These are phyloP conservation scores for Ganoderma lucidum DNA, from an alignment of 1,284 basidiomycete genomes.

Conservation along the genomic window DNA sequence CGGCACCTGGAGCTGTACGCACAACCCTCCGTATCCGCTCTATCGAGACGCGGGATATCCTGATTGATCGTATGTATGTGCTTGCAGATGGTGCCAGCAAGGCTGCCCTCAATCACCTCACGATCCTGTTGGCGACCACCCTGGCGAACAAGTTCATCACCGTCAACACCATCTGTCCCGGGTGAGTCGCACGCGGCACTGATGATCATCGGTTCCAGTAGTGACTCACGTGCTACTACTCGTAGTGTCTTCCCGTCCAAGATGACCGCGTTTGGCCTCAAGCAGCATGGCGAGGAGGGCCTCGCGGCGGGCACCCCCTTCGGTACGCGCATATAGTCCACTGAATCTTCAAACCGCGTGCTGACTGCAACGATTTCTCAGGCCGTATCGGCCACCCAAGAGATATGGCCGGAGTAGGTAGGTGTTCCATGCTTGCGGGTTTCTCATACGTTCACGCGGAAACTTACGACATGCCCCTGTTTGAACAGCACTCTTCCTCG, in stretches of 20 bases:
- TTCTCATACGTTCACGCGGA: not conserved
- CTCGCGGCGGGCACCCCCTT: slow-evolving; percentile 66
- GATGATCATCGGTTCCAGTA: not conserved
- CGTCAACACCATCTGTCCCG: slow-evolving; percentile 89
- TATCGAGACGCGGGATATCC: not conserved
- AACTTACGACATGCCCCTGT: not conserved
- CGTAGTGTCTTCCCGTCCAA: slow-evolving; percentile 82
- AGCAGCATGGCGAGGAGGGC: slow-evolving; percentile 60
- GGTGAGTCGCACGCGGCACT: slow-evolving; percentile 48
- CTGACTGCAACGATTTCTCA: slow-evolving; percentile 35
- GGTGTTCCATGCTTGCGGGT: slow-evolving; percentile 13
- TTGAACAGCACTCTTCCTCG: slow-evolving; percentile 65
- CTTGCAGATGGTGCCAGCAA: slow-evolving; percentile 79
- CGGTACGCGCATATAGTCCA: slow-evolving; percentile 48
- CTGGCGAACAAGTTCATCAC: slow-evolving; percentile 70
- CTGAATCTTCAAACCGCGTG: not conserved
- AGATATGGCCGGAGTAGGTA: slow-evolving; percentile 78
- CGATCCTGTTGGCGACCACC: slow-evolving; percentile 75
- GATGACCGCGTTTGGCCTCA: slow-evolving; percentile 86
- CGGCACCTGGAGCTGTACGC: slow-evolving; percentile 86
- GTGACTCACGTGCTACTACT: not conserved
- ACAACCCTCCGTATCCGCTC: not conserved
- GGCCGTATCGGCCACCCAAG: slow-evolving; percentile 73
- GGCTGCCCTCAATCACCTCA: slow-evolving; percentile 86
- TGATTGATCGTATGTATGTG: slow-evolving; percentile 2